Conservation (phyloP, 768 basidiomycete species). For the Phanerodontia chrysosporium region DNA sequence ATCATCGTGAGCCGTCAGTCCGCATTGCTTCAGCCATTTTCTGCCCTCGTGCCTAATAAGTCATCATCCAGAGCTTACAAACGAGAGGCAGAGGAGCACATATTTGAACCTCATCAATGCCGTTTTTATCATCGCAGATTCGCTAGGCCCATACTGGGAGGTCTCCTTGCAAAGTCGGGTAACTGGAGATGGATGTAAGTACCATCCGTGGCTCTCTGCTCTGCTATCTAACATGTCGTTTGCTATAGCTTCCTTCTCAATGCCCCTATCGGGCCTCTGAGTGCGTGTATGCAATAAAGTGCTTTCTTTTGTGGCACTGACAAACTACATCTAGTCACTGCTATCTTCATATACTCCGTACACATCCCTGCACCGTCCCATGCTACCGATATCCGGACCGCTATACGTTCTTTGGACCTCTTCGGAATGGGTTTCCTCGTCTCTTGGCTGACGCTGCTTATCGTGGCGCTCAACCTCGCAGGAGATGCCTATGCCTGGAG, state of each 20-base stretch:
- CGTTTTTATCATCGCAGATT: slow-evolving; percentile 16
- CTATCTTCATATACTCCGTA: slow-evolving; percentile 13
- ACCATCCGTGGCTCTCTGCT: neutral
- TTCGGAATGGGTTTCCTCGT: slow-evolving; percentile 14
- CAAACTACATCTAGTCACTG: slow-evolving; percentile 4
- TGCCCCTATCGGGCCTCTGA: slow-evolving; percentile 13
- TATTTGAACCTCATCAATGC: slow-evolving; percentile 16
- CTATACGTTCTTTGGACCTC: slow-evolving; percentile 8
- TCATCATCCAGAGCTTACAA: slow-evolving; percentile 8
- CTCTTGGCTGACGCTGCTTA: slow-evolving; percentile 14
- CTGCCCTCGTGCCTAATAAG: neutral
- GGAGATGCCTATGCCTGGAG: slow-evolving; percentile 13
- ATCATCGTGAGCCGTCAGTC: slow-evolving; percentile 15
- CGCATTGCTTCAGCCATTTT: neutral
- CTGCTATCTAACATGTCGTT: neutral
- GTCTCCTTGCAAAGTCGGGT: slow-evolving; percentile 12
- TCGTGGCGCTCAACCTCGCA: slow-evolving; percentile 14
- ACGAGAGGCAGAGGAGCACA: slow-evolving; percentile 12
- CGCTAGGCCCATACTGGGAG: slow-evolving; percentile 14
- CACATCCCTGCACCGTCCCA: slow-evolving; percentile 8
- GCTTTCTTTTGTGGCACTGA: neutral
- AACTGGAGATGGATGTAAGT: slow-evolving; percentile 18
- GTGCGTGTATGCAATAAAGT: slow-evolving; percentile 1
- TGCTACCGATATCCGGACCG: neutral
- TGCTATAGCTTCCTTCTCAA: slow-evolving; percentile 12